These are phyloP conservation scores for Cyclotella baltica DNA, from an alignment of 108 stramenopile species.

Conservation along the genomic window DNA sequence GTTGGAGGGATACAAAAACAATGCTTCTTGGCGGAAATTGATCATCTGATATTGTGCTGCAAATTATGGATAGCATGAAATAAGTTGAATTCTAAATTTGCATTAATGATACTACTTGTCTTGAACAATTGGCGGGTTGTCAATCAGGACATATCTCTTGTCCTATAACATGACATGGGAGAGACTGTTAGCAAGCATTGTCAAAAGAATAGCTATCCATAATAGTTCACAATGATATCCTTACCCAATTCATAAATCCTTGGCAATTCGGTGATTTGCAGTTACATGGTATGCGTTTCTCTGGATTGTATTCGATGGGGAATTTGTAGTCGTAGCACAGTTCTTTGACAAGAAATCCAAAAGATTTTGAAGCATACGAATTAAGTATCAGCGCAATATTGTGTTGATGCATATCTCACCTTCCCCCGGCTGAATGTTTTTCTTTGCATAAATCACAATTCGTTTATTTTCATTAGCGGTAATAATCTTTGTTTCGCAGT, in stretches of 20 bases:
- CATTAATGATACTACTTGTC: not conserved
- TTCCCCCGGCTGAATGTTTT: conserved; percentile 86
- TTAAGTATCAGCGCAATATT: not conserved
- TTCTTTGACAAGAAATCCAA: conserved; percentile 55
- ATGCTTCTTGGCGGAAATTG: too few relatives aligned
- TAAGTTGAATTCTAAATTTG: too few relatives aligned
- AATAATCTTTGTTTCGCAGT: conserved; percentile 91
- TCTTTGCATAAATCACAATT: conserved; percentile 93
- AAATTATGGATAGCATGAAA: too few relatives aligned
- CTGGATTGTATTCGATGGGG: conserved; percentile 69
- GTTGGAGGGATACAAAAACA: too few relatives aligned
- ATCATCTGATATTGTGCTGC: too few relatives aligned
- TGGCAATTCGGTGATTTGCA: conserved; percentile 78
- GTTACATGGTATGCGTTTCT: conserved; percentile 74
- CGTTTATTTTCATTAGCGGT: conserved; percentile 74
- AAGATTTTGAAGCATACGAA: not conserved
- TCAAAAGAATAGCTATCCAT: not conserved
- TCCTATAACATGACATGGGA: conserved; percentile 7
- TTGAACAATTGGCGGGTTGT: not conserved
- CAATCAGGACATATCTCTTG: conserved; percentile 20
- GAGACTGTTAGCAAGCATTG: not conserved
- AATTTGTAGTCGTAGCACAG: conserved; percentile 99
- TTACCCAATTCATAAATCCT: conserved; percentile 88
- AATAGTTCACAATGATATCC: not conserved
- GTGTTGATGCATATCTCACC: conserved; percentile 1